phyloP scores from a whole-genome alignment of 148 eudicot species.

The Chenopodium album region DNA sequence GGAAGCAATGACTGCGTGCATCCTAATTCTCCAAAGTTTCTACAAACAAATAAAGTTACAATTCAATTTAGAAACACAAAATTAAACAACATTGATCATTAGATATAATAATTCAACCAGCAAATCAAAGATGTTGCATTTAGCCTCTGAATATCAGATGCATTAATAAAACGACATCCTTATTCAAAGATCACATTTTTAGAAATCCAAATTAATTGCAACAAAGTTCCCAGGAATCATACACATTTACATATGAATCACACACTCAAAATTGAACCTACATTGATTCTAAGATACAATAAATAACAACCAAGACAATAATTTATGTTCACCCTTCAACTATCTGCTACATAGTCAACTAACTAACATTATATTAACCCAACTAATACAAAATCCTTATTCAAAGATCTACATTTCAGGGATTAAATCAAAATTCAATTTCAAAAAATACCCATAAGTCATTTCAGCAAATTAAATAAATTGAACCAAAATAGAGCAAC shows the following conservation, averaged over 20 bases:
- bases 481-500: background rate
- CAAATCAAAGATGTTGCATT: background rate
- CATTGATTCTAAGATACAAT: background rate
- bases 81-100: background rate
- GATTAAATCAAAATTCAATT: too few species aligned
- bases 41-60: constrained; percentile 20
- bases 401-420: too few species aligned
- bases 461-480: background rate
- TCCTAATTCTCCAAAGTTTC: constrained; percentile 74
- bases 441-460: background rate
- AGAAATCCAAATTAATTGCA: background rate
- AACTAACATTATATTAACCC: too few species aligned
- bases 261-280: constrained; percentile 11
- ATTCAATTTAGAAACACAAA: constrained; percentile 8
- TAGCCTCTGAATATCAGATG: background rate
- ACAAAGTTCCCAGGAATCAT: constrained; percentile 41
- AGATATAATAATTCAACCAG: background rate
- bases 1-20: constrained; percentile 72
- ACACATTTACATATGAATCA: background rate
- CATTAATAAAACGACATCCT: background rate
- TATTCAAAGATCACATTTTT: background rate
- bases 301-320: background rate
- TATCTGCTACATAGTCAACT: too few species aligned
- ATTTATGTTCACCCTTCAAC: background rate
- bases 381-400: background rate